Evolutionary conservation across 2,329 filamentous ascomycete genomes (phyloP).

Genomic region (Stachybotrys echinatus): DNA sequence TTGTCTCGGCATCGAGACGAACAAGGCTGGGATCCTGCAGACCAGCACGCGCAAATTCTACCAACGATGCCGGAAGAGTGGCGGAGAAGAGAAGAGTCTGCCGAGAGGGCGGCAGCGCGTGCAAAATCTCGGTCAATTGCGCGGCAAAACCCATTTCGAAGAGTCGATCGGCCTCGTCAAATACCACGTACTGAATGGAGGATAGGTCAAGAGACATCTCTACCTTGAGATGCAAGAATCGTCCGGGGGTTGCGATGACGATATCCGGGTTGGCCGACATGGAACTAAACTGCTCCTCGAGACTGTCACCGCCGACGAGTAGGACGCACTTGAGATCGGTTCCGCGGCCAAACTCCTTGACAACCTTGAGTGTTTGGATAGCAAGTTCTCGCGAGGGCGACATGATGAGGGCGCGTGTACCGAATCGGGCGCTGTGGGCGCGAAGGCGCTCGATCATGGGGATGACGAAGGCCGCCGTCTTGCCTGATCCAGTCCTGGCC

Average conservation of each 20-base stretch:
- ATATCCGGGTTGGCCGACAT: constrained; percentile 97
- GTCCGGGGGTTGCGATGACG: constrained; percentile 92
- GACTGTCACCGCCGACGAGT: constrained; percentile 87
- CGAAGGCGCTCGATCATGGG: constrained; percentile 96
- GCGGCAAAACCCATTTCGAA: constrained; percentile 99
- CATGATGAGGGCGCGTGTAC: constrained; percentile 79
- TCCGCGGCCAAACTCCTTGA: constrained; percentile 86
- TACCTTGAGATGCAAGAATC: constrained; percentile 93
- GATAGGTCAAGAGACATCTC: constrained; percentile 93
- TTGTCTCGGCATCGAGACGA: constrained; percentile 87
- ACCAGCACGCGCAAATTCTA: constrained; percentile 92
- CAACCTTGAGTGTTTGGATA: constrained; percentile 90
- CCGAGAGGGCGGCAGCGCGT: constrained; percentile 75
- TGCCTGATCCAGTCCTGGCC: constrained; percentile 97
- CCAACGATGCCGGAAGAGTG: constrained; percentile 86
- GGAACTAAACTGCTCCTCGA: constrained; percentile 90
- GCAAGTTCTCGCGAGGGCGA: constrained; percentile 93
- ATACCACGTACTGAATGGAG: constrained; percentile 89
- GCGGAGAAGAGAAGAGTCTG: constrained; percentile 95
- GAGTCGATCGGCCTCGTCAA: constrained; percentile 92
- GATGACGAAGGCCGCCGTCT: constrained; percentile 96
- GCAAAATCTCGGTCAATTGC: constrained; percentile 87
- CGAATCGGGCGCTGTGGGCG: constrained; percentile 79
- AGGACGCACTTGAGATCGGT: constrained; percentile 89
- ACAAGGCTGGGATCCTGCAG: constrained; percentile 88